Evolutionary conservation across 257 asterid genomes (phyloP).

Genomic region (Gardenia jasminoides): DNA sequence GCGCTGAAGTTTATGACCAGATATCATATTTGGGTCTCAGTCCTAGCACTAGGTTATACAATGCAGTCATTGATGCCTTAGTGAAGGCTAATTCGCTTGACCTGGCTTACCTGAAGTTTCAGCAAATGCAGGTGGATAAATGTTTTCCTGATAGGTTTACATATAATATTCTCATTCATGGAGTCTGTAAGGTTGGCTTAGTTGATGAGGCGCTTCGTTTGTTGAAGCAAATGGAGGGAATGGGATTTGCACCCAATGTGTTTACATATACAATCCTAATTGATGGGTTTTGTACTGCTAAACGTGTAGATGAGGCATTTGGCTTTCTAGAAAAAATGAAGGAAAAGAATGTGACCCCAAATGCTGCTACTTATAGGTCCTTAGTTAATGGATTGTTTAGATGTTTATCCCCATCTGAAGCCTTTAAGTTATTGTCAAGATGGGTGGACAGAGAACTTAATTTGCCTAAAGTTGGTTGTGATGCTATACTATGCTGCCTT

Average conservation of each 20-base stretch:
- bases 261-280: slow-evolving; percentile 74
- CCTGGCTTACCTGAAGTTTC: slow-evolving; percentile 91
- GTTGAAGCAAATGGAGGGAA: slow-evolving; percentile 82
- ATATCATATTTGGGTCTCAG: slow-evolving; percentile 69
- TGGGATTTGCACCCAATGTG: slow-evolving; percentile 64
- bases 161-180: slow-evolving; percentile 81
- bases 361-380: slow-evolving; percentile 82
- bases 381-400: slow-evolving; percentile 76
- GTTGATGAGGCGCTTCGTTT: slow-evolving; percentile 87
- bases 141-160: slow-evolving; percentile 83
- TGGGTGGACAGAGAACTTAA: slow-evolving; percentile 55
- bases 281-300: slow-evolving; percentile 76
- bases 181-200: slow-evolving; percentile 87
- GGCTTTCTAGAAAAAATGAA: slow-evolving; percentile 63
- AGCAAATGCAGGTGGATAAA: slow-evolving; percentile 87
- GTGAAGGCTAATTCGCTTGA: slow-evolving; percentile 86
- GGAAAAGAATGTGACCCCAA: slow-evolving; percentile 55
- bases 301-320: slow-evolving; percentile 63
- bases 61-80: slow-evolving; percentile 81
- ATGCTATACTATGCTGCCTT: slow-evolving; percentile 54
- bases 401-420: slow-evolving; percentile 44
- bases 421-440: slow-evolving; percentile 45
- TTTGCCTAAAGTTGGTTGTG: slow-evolving; percentile 65
- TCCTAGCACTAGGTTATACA: slow-evolving; percentile 82
- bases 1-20: slow-evolving; percentile 79